Conservation (phyloP, 148 eudicot genomes). For the Polygonum maritimum region DNA sequence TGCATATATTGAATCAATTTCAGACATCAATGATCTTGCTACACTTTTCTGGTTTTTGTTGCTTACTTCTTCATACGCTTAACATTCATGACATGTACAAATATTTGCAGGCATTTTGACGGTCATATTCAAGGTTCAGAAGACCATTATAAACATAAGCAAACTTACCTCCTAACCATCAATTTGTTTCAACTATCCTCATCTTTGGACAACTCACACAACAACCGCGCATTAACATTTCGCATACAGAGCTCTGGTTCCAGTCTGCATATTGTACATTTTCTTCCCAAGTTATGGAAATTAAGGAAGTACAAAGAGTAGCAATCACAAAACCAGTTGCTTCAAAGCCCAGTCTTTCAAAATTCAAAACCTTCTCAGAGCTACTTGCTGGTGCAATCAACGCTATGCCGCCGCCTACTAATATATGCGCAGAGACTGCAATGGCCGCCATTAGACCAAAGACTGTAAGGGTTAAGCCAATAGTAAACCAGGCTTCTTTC, state of each 20-base stretch:
- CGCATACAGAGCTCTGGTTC: neutral
- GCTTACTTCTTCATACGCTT: neutral
- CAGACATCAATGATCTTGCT: no score
- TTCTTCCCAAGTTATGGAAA: conserved; percentile 35
- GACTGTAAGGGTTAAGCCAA: conserved; percentile 54
- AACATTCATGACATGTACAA: neutral
- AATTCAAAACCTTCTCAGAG: conserved; percentile 51
- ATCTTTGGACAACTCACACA: neutral
- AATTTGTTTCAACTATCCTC: neutral
- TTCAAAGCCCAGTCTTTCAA: conserved; percentile 56
- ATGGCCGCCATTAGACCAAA: conserved; percentile 57
- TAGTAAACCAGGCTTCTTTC: neutral
- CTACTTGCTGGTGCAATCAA: conserved; percentile 45
- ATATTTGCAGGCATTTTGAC: neutral
- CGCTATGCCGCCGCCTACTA: conserved; percentile 19
- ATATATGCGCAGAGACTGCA: conserved; percentile 11
- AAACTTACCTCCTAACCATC: neutral
- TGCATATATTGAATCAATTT: no score
- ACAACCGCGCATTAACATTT: neutral
- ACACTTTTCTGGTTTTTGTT: neutral
- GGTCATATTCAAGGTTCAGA: neutral
- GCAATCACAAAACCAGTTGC: conserved; percentile 76
- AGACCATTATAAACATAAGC: neutral
- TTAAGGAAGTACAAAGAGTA: conserved; percentile 46
- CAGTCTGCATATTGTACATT: neutral